These are phyloP conservation scores for Saturnispora halmiae DNA, from an alignment of 805 yeast genomes.

Conservation along the genomic window DNA sequence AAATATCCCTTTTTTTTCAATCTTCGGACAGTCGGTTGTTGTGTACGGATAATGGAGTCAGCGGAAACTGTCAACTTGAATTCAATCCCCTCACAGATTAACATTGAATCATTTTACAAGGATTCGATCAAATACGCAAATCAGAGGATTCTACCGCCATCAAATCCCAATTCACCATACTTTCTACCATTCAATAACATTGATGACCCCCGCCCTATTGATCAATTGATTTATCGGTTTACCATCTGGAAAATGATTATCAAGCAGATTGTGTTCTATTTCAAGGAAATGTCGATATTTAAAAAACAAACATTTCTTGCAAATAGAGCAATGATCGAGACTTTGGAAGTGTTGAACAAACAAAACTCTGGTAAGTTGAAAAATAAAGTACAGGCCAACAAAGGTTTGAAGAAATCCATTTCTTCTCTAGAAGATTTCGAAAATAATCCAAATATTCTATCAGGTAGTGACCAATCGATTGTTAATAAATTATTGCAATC, in stretches of 20 bases:
- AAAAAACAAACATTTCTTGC: constrained; percentile 38
- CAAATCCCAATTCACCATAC: constrained; percentile 29
- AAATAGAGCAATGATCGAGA: constrained; percentile 44
- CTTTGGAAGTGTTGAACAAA: constrained; percentile 25
- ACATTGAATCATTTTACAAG: constrained; percentile 12
- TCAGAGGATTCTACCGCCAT: constrained; percentile 25
- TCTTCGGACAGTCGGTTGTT: no score
- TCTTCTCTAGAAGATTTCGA: constrained; percentile 15
- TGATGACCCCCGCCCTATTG: constrained; percentile 34
- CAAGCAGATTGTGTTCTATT: constrained; percentile 43
- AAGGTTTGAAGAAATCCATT: constrained; percentile 19
- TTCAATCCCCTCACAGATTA: constrained; percentile 6
- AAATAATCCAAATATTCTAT: constrained; percentile 6
- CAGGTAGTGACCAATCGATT: background rate
- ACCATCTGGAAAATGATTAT: constrained; percentile 50
- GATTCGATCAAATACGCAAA: constrained; percentile 16
- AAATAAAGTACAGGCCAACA: constrained; percentile 17
- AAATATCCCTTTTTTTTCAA: background rate
- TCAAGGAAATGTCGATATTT: constrained; percentile 41
- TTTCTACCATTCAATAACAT: constrained; percentile 25
- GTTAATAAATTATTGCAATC: constrained; percentile 41
- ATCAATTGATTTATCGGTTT: constrained; percentile 43
- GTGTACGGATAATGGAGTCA: background rate
- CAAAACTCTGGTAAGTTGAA: constrained; percentile 27
- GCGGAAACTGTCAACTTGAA: background rate